Evolutionary conservation across 495 filamentous ascomycete species (phyloP).

Genomic region (Penicillium parvum): DNA sequence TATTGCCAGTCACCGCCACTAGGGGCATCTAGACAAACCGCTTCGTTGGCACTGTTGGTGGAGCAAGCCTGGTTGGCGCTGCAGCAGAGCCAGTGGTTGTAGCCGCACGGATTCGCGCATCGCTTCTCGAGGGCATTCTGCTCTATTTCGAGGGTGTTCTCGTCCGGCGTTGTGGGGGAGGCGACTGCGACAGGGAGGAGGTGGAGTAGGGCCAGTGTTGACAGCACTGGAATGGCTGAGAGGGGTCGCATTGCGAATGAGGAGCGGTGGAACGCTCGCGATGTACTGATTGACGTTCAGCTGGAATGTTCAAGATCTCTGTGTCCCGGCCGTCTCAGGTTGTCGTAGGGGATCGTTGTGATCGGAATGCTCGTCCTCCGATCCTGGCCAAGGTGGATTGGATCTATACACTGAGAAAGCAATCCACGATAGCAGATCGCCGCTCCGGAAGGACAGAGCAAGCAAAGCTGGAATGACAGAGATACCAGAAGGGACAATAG

Average conservation of each 20-base stretch:
- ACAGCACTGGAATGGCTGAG: conserved; percentile 22
- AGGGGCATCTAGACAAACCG: conserved; percentile 45
- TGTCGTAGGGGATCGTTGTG: conserved; percentile 3
- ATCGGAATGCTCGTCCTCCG: conserved; percentile 2
- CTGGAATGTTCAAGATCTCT: conserved; percentile 20
- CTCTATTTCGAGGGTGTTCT: conserved; percentile 4
- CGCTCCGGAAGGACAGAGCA: neutral
- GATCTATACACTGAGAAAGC: conserved; percentile 6
- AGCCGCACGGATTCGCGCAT: conserved; percentile 67
- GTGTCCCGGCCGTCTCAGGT: no score
- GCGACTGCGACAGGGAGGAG: conserved; percentile 27
- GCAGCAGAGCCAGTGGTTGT: conserved; percentile 65
- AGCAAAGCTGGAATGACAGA: conserved; percentile 8
- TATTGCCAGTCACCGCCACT: conserved; percentile 37
- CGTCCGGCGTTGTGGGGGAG: conserved; percentile 31
- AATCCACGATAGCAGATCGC: conserved; percentile 11
- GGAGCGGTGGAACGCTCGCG: conserved; percentile 6
- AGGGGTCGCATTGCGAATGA: conserved; percentile 29
- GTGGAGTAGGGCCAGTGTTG: conserved; percentile 26
- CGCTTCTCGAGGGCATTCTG: conserved; percentile 34
- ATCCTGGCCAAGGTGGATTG: neutral
- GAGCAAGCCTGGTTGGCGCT: conserved; percentile 52
- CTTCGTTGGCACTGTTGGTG: conserved; percentile 54
- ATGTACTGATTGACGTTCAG: neutral
- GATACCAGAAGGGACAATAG: conserved; percentile 3